Conservation (phyloP, 495 filamentous ascomycete genomes). For the Hypomontagnella submonticulosa region DNA sequence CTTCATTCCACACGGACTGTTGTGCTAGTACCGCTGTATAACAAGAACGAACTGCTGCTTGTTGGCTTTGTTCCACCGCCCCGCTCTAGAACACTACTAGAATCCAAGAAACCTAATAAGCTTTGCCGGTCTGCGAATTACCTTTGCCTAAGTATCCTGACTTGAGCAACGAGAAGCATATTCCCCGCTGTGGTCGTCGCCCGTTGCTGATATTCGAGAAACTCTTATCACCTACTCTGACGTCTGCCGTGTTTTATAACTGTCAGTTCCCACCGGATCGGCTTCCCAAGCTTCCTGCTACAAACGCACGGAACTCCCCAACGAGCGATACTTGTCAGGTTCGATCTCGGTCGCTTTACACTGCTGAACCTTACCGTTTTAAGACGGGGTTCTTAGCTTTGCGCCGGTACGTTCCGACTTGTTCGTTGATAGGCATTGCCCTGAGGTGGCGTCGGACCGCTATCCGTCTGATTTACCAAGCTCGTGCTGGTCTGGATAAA, state of each 20-base stretch:
- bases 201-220: constrained; percentile 11
- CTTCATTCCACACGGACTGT: constrained; percentile 38
- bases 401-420: neutral
- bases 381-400: neutral
- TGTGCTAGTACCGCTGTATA: constrained; percentile 36
- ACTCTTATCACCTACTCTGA: constrained; percentile 12
- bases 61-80: constrained; percentile 35
- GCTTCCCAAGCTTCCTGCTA: neutral
- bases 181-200: constrained; percentile 10
- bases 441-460: neutral
- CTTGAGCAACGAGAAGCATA: constrained; percentile 19
- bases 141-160: constrained; percentile 22
- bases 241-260: constrained; percentile 6
- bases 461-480: constrained; percentile 9
- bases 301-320: constrained; percentile 6
- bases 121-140: constrained; percentile 12
- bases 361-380: constrained; percentile 16
- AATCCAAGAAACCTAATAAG: constrained; percentile 16
- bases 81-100: constrained; percentile 38
- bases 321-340: constrained; percentile 15
- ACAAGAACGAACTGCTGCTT: constrained; percentile 29
- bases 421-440: constrained; percentile 15
- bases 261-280: neutral
- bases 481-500: constrained; percentile 22
- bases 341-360: neutral